Evolutionary conservation across 2,329 filamentous ascomycete species (phyloP), one percentile per base, ranked within the genome.

Genomic region (Madurella mycetomatis): DNA sequence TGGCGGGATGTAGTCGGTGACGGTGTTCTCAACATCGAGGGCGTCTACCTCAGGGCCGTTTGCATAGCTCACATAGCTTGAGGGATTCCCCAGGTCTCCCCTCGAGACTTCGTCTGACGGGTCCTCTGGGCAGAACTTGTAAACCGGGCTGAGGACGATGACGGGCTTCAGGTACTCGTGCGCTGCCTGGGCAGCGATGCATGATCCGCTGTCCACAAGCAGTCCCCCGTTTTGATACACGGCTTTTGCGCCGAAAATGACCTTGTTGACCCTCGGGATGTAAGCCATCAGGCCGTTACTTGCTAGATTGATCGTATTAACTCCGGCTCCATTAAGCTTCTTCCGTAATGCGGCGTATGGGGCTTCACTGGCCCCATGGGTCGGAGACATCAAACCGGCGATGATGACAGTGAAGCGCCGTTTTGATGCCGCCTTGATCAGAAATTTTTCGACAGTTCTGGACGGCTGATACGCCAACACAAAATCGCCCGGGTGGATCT

Each of bases 191-290:
- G 92, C 90, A 60, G 97, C 88, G 41, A 88, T 84, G 17, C 84
- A 84, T 9, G 89, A 88, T n/a, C 94, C 94, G 5, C 88, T 85
- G 41, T 91, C 87, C 16, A 90, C 88, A 30, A 97, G 80, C 25
- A 96, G 82, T 7, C 88, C 88, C 49, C 94, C 94, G 65, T 95
- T 94, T 47, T 90, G 89, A 44, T 95, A 84, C 30, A 99, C 89
- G 3, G 88, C 87, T 66, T 92, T 87, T 5, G 92, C 92, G 12
- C 88, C 87, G 7, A 99, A 78, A 47, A 99, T 88, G 57, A 99
- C 92, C 74, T 96, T 96, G 77, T 92, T 95, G 64, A 96, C 90
- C 56, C 88, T 85, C 9, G 92, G 88, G 89, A 99, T 97, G 65
- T 97, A 88, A 1, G 92, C 91, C 74, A 92, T 95, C 51, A 95